Evolutionary conservation across 305 asterid species (phyloP), one percentile per base, ranked within the genome.

Genomic region (Fraxinus angustifolia): DNA sequence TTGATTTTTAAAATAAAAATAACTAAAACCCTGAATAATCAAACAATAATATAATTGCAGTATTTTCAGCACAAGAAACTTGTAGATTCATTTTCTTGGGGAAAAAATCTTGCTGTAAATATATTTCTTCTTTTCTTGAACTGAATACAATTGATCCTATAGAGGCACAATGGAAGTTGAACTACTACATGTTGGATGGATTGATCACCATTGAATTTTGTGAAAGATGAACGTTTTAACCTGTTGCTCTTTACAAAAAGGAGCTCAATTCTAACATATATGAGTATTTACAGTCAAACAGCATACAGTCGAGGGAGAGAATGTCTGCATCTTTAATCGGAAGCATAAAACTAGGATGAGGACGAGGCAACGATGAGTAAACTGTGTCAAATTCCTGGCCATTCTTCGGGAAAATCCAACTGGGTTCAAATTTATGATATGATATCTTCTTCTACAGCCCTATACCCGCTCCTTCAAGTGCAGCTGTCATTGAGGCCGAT

Each of bases 401-500:
- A 6, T 42, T 34, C 73, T 76, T 78, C 50, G 56, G 75, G 40
- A 85, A 81, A 83, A 60, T 82, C 42, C 68, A 75, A 85, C 65
- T 3, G 26, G 30, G n/a, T 30, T n/a, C 17, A 82, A 83, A 77
- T 78, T 56, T 65, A 77, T 65, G 75, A 76, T 70, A 19, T 11
- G 75, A 38, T 42, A 75, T 80, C 65, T 70, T 28, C 84, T 62
- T 83, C 85, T 83, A 94, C 72, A 72, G 79, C 75, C 83, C 78
- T 14, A 84, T 82, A 76, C 94, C 92, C 75, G 78, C 92, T 87
- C 85, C 85, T 85, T 94, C 91, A 62, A 92, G 80, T 40, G 98
- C 98, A 56, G 97, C 98, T 38, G 96, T 79, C 98, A 96, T 94
- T 11, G 97, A 89, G 77, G 96, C 97, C 17, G 99, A 96, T 77